Base-by-base conservation (phyloP, 2,329 filamentous ascomycete genomes). In the Aureobasidium sp. region DNA sequence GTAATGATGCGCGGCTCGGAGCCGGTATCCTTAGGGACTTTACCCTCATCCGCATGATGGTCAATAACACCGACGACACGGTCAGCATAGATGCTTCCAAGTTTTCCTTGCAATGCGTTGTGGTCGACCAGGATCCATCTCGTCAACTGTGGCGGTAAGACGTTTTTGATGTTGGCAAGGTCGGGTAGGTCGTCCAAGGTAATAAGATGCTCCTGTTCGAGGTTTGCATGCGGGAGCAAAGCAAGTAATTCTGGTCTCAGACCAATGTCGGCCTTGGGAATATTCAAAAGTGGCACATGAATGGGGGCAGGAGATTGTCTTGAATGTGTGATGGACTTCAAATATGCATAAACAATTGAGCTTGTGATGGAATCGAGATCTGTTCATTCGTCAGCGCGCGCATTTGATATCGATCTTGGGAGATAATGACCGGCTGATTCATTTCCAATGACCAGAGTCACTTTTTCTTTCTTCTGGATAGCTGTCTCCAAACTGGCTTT, bases 341-440 rank as follows among this genome's bases (percentile, higher is more conserved):
- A 72, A 68, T 90, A 93, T 54, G 88, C 85, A 56, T 85, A 81
- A 22, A 90, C 69, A 16, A 93, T 70, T 22, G 87, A 80, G 24
- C 81, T 85, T 67, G 85, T 87, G 60, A 93, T 78, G 1, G 87
- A 90, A 70, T 93, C 88, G 52, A 93, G 82, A 61, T 93, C 88
- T 86, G 68, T 68, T n/a, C 8, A 2, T 2, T 14, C 19, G 70
- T 71, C 32, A 72, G 17, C n/a, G n/a, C n/a, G n/a, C n/a, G n/a
- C n/a, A 14, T 22, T 39, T 5, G 61, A 54, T 6, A 24, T 35
- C 14, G 29, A 29, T 34, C 11, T 25, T 11, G 27, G n/a, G 3
- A 2, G 6, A 19, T 21, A 41, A 32, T 57, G 54, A 72, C 71
- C 72, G 30, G 75, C 76, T 48, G 74, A 77, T 62, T 78, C 75